Conservation (phyloP, 495 filamentous ascomycete genomes). For the Talaromyces trachyspermus region DNA sequence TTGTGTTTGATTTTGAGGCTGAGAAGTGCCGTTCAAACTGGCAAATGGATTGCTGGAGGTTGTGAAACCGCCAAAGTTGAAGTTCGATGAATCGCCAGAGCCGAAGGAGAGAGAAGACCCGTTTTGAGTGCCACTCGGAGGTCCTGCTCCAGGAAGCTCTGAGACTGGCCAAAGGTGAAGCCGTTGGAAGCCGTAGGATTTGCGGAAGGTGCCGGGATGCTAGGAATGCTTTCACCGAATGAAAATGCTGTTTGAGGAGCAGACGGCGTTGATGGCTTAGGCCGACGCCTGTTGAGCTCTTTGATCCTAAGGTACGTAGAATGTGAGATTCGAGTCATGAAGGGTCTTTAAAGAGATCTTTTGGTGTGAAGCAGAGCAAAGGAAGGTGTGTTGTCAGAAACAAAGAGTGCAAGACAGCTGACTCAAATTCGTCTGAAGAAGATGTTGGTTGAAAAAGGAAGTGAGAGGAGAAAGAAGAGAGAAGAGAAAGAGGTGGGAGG, state of each 20-base stretch:
- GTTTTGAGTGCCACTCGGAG: conserved; percentile 22
- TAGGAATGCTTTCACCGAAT: conserved; percentile 18
- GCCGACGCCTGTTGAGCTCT: conserved; percentile 1
- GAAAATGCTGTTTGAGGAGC: conserved; percentile 13
- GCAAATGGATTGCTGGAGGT: conserved; percentile 37
- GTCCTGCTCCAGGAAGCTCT: conserved; percentile 36
- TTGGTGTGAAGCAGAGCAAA: not conserved
- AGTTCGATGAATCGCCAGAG: conserved; percentile 20
- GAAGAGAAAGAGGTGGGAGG: conserved; percentile 2
- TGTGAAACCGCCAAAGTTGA: conserved; percentile 29
- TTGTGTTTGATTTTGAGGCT: conserved; percentile 13
- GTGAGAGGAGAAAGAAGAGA: not conserved
- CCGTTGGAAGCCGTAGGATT: conserved; percentile 24
- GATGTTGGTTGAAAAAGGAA: conserved; percentile 2
- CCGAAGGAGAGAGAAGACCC: conserved; percentile 36
- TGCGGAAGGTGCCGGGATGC: conserved; percentile 23
- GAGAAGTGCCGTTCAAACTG: conserved; percentile 17
- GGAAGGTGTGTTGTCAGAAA: not conserved
- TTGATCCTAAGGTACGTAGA: conserved; percentile 1
- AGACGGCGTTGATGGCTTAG: not conserved
- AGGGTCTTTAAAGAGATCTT: not conserved
- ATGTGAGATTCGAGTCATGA: not conserved
- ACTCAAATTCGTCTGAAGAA: too few species aligned
- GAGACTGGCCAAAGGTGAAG: conserved; percentile 41
- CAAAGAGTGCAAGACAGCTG: too few species aligned